Conservation (phyloP, 2,329 filamentous ascomycete genomes). For the Ceratocystis destructans region DNA sequence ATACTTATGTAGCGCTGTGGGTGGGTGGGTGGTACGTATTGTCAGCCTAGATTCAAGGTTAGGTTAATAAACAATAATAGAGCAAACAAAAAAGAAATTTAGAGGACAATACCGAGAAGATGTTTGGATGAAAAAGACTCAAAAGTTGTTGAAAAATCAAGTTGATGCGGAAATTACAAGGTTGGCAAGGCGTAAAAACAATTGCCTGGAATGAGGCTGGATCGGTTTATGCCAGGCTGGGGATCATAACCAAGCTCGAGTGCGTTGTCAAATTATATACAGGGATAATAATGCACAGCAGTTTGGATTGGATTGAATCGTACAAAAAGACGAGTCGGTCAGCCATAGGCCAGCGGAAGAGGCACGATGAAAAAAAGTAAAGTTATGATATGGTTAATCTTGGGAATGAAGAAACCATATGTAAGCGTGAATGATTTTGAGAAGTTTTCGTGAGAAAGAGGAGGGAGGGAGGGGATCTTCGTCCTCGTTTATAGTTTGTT, state of each 20-base stretch:
- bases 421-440: background rate
- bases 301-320: background rate
- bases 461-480: too few relatives aligned
- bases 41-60: background rate
- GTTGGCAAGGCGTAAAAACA: background rate
- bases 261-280: background rate
- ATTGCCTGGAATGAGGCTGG: conserved; percentile 3
- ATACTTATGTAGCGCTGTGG: background rate
- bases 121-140: background rate
- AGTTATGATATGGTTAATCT: background rate
- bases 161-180: background rate
- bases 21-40: background rate
- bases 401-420: background rate
- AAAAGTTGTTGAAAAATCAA: background rate
- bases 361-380: background rate
- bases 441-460: background rate
- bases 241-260: background rate
- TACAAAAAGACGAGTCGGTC: background rate
- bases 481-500: too few relatives aligned
- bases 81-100: background rate
- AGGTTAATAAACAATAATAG: background rate
- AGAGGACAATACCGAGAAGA: background rate
- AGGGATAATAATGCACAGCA: background rate
- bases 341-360: background rate
- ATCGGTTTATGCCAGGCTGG: conserved; percentile 3